Base-by-base conservation (phyloP, 495 filamentous ascomycete genomes). In the Annulohypoxylon nitens region DNA sequence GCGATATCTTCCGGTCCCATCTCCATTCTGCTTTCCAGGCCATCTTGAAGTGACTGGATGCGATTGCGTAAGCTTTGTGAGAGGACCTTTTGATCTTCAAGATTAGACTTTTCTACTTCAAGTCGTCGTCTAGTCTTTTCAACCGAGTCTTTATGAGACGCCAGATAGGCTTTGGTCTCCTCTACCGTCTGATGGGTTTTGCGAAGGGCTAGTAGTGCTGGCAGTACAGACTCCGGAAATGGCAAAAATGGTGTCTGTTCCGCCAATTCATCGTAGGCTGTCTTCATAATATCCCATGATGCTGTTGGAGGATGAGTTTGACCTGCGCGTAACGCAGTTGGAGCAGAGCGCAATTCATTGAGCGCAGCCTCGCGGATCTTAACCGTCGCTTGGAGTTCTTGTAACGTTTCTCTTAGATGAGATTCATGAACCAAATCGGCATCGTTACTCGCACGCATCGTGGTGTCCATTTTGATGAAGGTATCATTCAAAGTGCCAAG, bases 181-280 rank as follows among this genome's bases (percentile, higher is more conserved):
- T 84, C 77, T 53, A 93, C 87, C 23, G 89, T 88, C 43, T 86
- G 86, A 36, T 89, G 83, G 1, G 88, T 90, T 64, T 87, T 89
- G 36, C 90, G 87, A 30, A 93, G 78, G 2, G 93, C 92, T 7
- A 97, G 78, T 0, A 97, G 83, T 23, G 90, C 87, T 5, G 93
- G 92, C 8, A 97, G 78, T 25, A 89, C 84, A 18, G 93, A 94
- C 16, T 87, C 88, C 7, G 88, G 81, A 10, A 83, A 81, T 25
- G 93, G 92, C 20, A 95, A 82, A 61, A 87, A 86, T 18, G 90
- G 89, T 45, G 90, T 86, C 18, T 83, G 80, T 26, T 88, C 83
- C 12, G 89, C 83, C 18, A 92, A 78, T 26, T 86, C 84, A 37
- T 88, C 85, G 75, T 93, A 94, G 7, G 90, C 90, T 60, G 84